A percentile compares a stretch with the other conserved stretches of the same genome.
Conservation (phyloP, 1,139 yeast genomes). For the Casaregolazyma lundiana region DNA sequence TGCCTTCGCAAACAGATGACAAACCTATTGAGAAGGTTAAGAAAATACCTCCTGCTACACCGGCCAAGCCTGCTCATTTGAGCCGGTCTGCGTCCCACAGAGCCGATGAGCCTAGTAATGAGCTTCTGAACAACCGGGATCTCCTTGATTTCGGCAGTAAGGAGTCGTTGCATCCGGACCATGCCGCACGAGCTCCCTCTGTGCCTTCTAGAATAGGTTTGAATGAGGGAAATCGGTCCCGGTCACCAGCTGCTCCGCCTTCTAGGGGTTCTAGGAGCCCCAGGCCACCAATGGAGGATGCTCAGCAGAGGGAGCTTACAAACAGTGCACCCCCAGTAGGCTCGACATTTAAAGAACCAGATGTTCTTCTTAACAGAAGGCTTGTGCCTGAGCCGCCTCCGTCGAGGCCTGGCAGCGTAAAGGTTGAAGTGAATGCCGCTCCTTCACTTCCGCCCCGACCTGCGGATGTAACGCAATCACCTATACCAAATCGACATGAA, state of each 20-base stretch:
- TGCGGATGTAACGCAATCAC: background rate
- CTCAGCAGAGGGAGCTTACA: background rate
- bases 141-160: background rate
- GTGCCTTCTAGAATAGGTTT: background rate
- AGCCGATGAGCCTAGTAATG: background rate
- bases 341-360: background rate
- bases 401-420: background rate
- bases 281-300: background rate
- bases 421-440: background rate
- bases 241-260: conserved; percentile 18
- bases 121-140: background rate
- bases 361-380: background rate
- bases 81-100: conserved; percentile 4
- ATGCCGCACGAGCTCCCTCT: background rate
- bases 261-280: conserved; percentile 13
- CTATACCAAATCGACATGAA: background rate
- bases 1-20: background rate
- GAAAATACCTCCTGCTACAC: conserved; percentile 15
- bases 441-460: conserved; percentile 11
- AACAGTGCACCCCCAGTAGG: background rate
- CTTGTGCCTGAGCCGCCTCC: background rate
- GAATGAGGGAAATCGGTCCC: conserved; percentile 4
- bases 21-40: background rate
- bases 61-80: conserved; percentile 16
- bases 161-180: background rate